These are phyloP conservation scores for Pulveroboletus sp. DNA, from an alignment of 768 basidiomycete genomes.

Conservation along the genomic window DNA sequence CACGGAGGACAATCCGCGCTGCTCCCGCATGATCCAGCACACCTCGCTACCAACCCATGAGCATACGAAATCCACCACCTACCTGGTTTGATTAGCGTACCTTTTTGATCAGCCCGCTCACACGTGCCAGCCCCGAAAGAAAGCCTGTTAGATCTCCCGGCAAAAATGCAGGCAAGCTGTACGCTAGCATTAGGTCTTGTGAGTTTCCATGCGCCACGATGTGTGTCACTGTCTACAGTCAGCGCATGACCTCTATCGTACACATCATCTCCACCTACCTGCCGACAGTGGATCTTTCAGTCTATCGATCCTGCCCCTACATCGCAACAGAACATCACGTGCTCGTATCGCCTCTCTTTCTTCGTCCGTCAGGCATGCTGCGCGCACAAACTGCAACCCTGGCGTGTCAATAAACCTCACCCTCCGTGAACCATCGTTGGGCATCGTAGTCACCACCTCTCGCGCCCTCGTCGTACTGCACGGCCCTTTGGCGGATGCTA, in stretches of 20 bases:
- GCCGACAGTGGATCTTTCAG: conserved; percentile 74
- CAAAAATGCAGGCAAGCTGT: conserved; percentile 76
- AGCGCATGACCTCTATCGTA: conserved; percentile 7
- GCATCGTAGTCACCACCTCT: conserved; percentile 49
- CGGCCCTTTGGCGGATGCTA: conserved; percentile 50
- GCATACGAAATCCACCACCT: conserved; percentile 1
- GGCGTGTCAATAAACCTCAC: conserved; percentile 83
- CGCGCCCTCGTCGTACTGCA: conserved; percentile 68
- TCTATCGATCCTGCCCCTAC: conserved; percentile 76
- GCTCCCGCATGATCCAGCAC: conserved; percentile 68
- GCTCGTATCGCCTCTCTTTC: conserved; percentile 32
- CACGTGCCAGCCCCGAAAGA: conserved; percentile 71
- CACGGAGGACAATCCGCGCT: conserved; percentile 73
- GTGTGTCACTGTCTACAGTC: conserved; percentile 47
- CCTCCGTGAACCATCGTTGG: conserved; percentile 33
- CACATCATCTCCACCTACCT: conserved; percentile 41
- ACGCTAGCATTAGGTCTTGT: conserved; percentile 88
- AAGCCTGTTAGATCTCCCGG: conserved; percentile 66
- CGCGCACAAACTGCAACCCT: conserved; percentile 57
- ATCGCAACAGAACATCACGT: conserved; percentile 74
- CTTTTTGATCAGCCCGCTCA: conserved; percentile 73
- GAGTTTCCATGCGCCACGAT: conserved; percentile 63
- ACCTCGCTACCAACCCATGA: conserved; percentile 50
- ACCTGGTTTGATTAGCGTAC: conserved; percentile 33
- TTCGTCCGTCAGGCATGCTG: conserved; percentile 26